These are phyloP conservation scores for Phytophthora lateralis DNA, from an alignment of 352 stramenopile species.

Conservation along the genomic window DNA sequence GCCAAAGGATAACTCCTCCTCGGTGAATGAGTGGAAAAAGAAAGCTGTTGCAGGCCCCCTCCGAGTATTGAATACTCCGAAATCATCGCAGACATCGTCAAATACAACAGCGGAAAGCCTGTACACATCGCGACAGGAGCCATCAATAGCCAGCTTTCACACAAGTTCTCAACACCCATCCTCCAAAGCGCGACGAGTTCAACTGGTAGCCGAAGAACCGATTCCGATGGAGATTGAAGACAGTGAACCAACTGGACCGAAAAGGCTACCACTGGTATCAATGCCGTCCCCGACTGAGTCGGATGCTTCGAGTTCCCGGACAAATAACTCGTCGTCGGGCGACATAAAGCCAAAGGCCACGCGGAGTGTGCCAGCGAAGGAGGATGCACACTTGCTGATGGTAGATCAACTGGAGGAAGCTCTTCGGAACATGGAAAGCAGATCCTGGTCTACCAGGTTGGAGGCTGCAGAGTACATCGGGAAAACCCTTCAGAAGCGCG, in stretches of 20 bases:
- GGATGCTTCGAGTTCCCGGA: constrained; percentile 32
- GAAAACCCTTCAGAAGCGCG: constrained; percentile 23
- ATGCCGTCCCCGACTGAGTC: constrained; percentile 32
- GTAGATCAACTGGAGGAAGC: constrained; percentile 63
- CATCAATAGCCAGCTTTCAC: constrained; percentile 39
- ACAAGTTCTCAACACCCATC: constrained; percentile 30
- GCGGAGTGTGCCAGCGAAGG: constrained; percentile 18
- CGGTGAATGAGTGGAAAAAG: constrained; percentile 32
- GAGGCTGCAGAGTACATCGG: constrained; percentile 64
- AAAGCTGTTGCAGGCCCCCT: constrained; percentile 34
- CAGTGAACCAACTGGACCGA: constrained; percentile 17
- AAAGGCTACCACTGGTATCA: constrained; percentile 12
- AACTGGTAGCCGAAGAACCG: constrained; percentile 31
- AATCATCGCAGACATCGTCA: constrained; percentile 19
- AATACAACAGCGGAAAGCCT: constrained; percentile 37
- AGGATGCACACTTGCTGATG: constrained; percentile 5
- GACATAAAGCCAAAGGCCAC: constrained; percentile 20
- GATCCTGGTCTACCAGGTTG: constrained; percentile 69
- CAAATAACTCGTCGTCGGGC: constrained; percentile 20
- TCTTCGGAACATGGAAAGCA: constrained; percentile 51
- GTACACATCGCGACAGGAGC: constrained; percentile 33
- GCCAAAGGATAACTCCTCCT: constrained; percentile 23
- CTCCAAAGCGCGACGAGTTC: constrained; percentile 46
- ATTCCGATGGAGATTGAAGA: constrained; percentile 26
- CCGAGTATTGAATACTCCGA: constrained; percentile 42